These are phyloP conservation scores for Naganishia vishniacii DNA, from an alignment of 768 basidiomycete species.

Conservation along the genomic window DNA sequence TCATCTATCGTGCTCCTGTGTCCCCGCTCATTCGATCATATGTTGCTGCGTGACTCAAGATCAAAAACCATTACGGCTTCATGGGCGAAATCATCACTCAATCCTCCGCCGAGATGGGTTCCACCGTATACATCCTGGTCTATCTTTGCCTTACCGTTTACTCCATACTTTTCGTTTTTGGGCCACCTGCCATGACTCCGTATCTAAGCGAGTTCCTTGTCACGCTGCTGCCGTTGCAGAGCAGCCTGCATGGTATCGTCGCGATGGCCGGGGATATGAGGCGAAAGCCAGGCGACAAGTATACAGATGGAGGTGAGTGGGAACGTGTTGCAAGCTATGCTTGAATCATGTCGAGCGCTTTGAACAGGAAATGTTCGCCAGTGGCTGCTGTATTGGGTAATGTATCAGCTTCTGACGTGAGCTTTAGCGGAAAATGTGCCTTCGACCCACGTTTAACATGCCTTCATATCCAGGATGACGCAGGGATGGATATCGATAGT, in stretches of 20 bases:
- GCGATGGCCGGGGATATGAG: constrained; percentile 21
- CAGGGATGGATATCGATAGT: constrained; percentile 22
- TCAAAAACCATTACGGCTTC: constrained; percentile 23
- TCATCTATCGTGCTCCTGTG: neutral
- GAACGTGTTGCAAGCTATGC: no score
- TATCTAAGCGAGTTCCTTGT: constrained; percentile 22
- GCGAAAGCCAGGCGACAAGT: constrained; percentile 13
- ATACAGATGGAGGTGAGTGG: constrained; percentile 16
- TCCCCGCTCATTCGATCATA: neutral
- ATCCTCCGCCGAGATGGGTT: constrained; percentile 19
- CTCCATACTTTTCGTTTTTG: constrained; percentile 16
- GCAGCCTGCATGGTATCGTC: constrained; percentile 15
- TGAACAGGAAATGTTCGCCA: constrained; percentile 23
- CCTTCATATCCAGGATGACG: neutral
- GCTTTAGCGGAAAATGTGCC: neutral
- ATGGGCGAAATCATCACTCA: constrained; percentile 21
- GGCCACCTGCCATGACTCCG: constrained; percentile 17
- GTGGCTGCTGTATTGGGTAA: constrained; percentile 23
- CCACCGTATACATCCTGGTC: constrained; percentile 14
- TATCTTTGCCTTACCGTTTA: neutral
- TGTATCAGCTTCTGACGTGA: constrained; percentile 20
- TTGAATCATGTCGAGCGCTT: neutral
- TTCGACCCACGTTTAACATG: neutral
- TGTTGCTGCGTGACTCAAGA: no score
- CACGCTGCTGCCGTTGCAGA: constrained; percentile 18